Base-by-base conservation (phyloP, 2,329 filamentous ascomycete species). In the Alternaria ventricosa region DNA sequence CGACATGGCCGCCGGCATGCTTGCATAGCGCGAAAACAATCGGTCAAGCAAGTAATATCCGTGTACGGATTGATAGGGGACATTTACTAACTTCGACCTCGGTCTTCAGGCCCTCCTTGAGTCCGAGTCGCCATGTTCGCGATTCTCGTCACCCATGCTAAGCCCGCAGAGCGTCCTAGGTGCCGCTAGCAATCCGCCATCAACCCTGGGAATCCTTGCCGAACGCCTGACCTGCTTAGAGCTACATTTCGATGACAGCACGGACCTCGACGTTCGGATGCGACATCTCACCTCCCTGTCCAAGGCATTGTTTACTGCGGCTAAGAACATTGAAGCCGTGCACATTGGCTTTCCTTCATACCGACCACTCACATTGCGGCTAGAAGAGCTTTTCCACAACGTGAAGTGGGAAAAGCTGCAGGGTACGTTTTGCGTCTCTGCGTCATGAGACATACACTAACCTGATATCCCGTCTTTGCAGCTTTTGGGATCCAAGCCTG, bases 401-500 rank as follows among this genome's bases (percentile, higher is more conserved):
- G 83, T 89, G 8, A 82, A 83, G 46, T 90, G 88, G 87, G 83
- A 86, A 13, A 86, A 86, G 33, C 80, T 92, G 6, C 83, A 87
- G 33, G 49, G 49, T 53, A 53, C 18, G 49, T 53, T 53, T 53
- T 41, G 13, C 13, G n/a, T 23, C 5, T 36, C 20, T 11, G 20
- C 49, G 25, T 15, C n/a, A 13, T 53, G 20, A 22, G 30, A 25
- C 30, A 41, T 25, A 41, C 7, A 53, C 49, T 53, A 18, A 53
- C 28, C 23, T n/a, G 30, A 13, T 4, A 15, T 50, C 30, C 13
- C 13, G 15, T 33, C 45, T 12, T 18, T 18, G 23, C 13, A 53
- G 87, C 88, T 2, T 86, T 91, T 59, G 89, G 89, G 2, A 85
- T 92, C 22, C 88, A 90, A 67, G 85, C 87, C 13, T 91, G 89